Conservation (phyloP, 441 rosid species). For the Pelargonium myrrhifolium region DNA sequence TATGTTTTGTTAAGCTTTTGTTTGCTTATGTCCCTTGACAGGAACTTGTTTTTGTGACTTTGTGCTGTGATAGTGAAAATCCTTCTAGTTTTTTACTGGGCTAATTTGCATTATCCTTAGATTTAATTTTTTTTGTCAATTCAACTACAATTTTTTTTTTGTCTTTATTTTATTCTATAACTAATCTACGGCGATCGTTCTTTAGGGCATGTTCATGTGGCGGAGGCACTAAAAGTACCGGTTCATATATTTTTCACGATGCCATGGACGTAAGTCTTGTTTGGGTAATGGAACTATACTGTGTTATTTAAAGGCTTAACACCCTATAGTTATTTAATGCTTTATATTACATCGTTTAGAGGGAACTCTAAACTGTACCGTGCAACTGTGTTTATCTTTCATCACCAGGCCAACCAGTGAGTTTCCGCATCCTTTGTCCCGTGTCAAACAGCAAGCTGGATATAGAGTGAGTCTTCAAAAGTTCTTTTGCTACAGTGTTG, state of each 20-base stretch:
- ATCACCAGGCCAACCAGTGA: constrained; percentile 83
- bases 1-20: no score
- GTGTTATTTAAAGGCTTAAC: constrained; percentile 22
- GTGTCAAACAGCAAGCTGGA: constrained; percentile 95
- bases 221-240: constrained; percentile 84
- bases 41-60: not conserved
- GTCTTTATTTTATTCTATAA: constrained; percentile 15
- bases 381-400: constrained; percentile 19
- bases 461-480: constrained; percentile 60
- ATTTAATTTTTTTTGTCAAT: not conserved
- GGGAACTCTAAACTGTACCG: constrained; percentile 26
- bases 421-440: constrained; percentile 98
- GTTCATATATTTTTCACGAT: constrained; percentile 96
- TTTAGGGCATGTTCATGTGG: constrained; percentile 93
- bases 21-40: no score
- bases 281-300: constrained; percentile 39
- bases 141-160: constrained; percentile 10
- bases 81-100: not conserved
- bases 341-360: constrained; percentile 16
- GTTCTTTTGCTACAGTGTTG: constrained; percentile 5
- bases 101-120: not conserved
- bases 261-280: constrained; percentile 99
- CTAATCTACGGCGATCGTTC: constrained; percentile 29
- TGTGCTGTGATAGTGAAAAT: not conserved
- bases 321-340: constrained; percentile 15